Evolutionary conservation across 768 basidiomycete species (phyloP), one percentile per base, ranked within the genome.

Genomic region (Sporobolomyces phaffii): DNA sequence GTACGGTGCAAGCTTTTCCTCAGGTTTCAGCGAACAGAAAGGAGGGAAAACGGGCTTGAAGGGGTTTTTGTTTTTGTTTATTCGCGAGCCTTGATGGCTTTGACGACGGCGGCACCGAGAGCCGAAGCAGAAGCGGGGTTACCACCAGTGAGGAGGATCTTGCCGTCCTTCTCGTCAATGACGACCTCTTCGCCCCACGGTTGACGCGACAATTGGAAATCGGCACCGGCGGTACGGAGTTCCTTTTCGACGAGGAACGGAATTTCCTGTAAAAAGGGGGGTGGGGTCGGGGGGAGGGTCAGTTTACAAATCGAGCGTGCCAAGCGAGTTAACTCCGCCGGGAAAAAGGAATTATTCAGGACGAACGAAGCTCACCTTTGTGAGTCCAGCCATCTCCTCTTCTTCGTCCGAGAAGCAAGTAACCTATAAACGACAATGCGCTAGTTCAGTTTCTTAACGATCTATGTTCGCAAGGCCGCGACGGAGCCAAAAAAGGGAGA

Each of bases 391-490:
- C 38, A 78, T 67, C 22, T 81, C 78, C 75, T 90, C 89, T 73
- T 90, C 89, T 1, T 69, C 77, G 76, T 90, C 86, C 60, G 87
- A 84, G 78, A 91, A 89, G 29, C 83, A 86, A 0, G 88, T 89
- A 54, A 79, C 79, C 22, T 75, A 74, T 60, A 80, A 82, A 8
- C 15, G n/a, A n/a, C n/a, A n/a, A n/a, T n/a, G n/a, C n/a, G n/a
- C n/a, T n/a, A n/a, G n/a, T n/a, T n/a, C n/a, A n/a, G n/a, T n/a
- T n/a, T n/a, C n/a, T n/a, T n/a, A n/a, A n/a, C n/a, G n/a, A n/a
- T n/a, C n/a, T n/a, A n/a, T n/a, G n/a, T n/a, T n/a, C n/a, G n/a
- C n/a, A n/a, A n/a, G n/a, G n/a, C n/a, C n/a, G n/a, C n/a, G n/a
- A n/a, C n/a, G n/a, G n/a, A n/a, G n/a, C n/a, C n/a, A n/a, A n/a